phyloP scores from a whole-genome alignment of 2,329 filamentous ascomycete species.

The Aspergillus aculeatinus region DNA sequence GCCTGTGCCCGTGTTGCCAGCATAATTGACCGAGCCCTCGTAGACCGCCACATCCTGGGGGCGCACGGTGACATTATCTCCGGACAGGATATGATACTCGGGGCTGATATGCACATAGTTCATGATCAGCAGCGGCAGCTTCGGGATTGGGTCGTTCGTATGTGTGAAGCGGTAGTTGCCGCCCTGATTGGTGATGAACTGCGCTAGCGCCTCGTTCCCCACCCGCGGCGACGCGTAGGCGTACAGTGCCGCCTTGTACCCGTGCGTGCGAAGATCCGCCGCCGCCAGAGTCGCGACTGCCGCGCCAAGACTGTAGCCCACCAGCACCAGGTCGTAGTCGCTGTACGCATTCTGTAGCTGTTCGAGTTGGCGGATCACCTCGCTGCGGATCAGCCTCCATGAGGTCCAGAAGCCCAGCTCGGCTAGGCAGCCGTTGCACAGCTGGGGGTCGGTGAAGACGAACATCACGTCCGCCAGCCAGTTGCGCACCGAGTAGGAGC shows the following conservation, averaged over 20 bases:
- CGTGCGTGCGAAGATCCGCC: slow-evolving; percentile 54
- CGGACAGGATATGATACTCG: slow-evolving; percentile 62
- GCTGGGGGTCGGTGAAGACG: slow-evolving; percentile 30
- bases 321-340: slow-evolving; percentile 43
- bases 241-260: slow-evolving; percentile 57
- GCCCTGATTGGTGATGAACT: slow-evolving; percentile 54
- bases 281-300: slow-evolving; percentile 63
- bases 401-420: slow-evolving; percentile 49
- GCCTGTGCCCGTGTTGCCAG: slow-evolving; percentile 27
- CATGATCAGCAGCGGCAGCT: slow-evolving; percentile 61
- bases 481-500: slow-evolving; percentile 37
- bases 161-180: slow-evolving; percentile 67
- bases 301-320: slow-evolving; percentile 69
- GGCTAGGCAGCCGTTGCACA: slow-evolving; percentile 46
- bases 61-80: slow-evolving; percentile 22
- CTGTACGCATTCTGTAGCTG: slow-evolving; percentile 21
- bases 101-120: slow-evolving; percentile 67
- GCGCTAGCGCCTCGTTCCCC: slow-evolving; percentile 57
- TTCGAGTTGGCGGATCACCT: slow-evolving; percentile 39
- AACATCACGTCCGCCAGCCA: slow-evolving; percentile 27
- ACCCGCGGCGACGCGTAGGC: slow-evolving; percentile 67
- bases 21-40: slow-evolving; percentile 22
- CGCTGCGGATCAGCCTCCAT: slow-evolving; percentile 39
- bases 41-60: slow-evolving; percentile 23
- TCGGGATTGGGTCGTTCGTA: slow-evolving; percentile 64